Evolutionary conservation across 2,329 filamentous ascomycete genomes (phyloP).

Genomic region (Penicillium sp.): DNA sequence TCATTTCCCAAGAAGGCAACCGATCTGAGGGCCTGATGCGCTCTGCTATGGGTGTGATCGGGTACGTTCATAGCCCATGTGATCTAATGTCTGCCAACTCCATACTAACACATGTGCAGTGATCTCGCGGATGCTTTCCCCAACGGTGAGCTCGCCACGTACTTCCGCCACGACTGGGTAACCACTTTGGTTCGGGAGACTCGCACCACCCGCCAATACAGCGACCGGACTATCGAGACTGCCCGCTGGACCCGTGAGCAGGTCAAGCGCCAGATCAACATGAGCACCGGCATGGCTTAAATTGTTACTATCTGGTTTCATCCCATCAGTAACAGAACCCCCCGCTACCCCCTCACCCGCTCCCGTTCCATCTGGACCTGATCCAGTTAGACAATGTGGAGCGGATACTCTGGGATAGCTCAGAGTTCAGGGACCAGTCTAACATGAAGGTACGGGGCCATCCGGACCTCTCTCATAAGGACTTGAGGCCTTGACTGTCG

Average conservation of each 20-base stretch:
- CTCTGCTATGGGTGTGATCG: constrained; percentile 96
- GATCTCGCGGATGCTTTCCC: constrained; percentile 94
- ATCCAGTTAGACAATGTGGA: not conserved
- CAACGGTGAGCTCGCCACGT: constrained; percentile 78
- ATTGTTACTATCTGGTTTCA: constrained; percentile 9
- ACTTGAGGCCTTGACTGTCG: constrained; percentile 7
- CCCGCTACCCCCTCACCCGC: not conserved
- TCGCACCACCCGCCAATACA: constrained; percentile 84
- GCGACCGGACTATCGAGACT: constrained; percentile 83
- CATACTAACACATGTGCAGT: constrained; percentile 57
- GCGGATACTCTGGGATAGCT: not conserved
- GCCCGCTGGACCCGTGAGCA: constrained; percentile 97
- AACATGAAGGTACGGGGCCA: constrained; percentile 3
- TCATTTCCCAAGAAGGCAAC: constrained; percentile 79
- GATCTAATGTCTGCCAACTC: not conserved
- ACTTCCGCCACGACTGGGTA: constrained; percentile 90
- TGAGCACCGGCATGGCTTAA: constrained; percentile 48
- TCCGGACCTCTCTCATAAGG: constrained; percentile 3
- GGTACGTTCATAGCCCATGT: constrained; percentile 61
- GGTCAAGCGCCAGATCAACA: constrained; percentile 78
- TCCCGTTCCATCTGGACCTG: not conserved
- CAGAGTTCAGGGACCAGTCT: constrained; percentile 1
- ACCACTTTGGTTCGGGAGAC: constrained; percentile 89
- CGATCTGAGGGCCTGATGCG: constrained; percentile 90
- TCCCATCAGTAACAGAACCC: constrained; percentile 10